Conservation (phyloP, 352 stramenopile genomes). For the Phytophthora pini region DNA sequence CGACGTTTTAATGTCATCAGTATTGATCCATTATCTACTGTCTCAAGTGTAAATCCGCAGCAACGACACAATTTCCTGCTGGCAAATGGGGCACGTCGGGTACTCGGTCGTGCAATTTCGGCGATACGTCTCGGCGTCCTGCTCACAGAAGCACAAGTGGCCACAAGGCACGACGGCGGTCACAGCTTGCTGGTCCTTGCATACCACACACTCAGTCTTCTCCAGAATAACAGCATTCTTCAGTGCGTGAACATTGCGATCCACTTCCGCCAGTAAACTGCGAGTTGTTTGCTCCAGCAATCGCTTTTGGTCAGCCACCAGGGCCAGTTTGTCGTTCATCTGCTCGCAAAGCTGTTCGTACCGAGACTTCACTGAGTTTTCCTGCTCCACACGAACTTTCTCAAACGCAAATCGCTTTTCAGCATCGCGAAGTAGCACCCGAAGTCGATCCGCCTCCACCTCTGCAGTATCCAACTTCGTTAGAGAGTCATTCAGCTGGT, state of each 20-base stretch:
- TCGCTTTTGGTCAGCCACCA: constrained; percentile 75
- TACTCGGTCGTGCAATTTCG: constrained; percentile 50
- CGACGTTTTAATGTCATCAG: background rate
- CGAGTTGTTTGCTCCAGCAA: constrained; percentile 83
- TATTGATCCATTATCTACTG: constrained; percentile 22
- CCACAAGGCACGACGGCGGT: constrained; percentile 82
- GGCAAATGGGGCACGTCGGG: constrained; percentile 79
- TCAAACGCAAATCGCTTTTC: constrained; percentile 81
- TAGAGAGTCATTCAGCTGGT: constrained; percentile 67
- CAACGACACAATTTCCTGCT: constrained; percentile 82
- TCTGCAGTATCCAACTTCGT: constrained; percentile 60
- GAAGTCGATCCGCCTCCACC: constrained; percentile 44
- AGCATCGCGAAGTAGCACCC: constrained; percentile 59
- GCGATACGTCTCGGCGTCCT: constrained; percentile 77
- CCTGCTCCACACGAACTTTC: constrained; percentile 73
- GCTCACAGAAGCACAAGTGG: constrained; percentile 86
- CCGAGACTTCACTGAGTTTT: constrained; percentile 73
- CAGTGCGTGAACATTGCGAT: constrained; percentile 73
- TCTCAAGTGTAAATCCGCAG: constrained; percentile 76
- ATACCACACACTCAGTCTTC: constrained; percentile 81
- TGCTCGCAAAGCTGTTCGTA: constrained; percentile 83
- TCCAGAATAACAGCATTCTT: constrained; percentile 71
- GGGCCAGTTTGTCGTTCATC: constrained; percentile 72
- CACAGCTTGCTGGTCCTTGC: constrained; percentile 75
- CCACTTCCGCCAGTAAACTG: constrained; percentile 71